Percentiles rank a stretch among this genome's conserved stretches.
Conservation (phyloP, 208 protist species). For the Wallacemonas sp. region DNA sequence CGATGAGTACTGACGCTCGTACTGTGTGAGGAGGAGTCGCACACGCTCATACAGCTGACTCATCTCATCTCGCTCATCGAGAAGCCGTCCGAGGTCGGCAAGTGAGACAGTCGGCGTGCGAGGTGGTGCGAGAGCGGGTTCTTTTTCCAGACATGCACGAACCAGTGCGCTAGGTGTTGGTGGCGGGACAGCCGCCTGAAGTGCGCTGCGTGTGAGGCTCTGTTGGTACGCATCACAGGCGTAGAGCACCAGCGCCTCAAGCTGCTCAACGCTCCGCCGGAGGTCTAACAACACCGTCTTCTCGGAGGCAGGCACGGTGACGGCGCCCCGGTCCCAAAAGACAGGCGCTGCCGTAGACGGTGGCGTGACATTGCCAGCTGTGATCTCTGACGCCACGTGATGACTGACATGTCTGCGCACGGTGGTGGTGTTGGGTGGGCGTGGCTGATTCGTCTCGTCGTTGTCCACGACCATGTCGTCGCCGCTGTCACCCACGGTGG, state of each 20-base stretch:
- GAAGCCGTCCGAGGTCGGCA: constrained; percentile 46
- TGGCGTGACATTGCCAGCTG: too few relatives aligned
- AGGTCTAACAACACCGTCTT: constrained; percentile 22
- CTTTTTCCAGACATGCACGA: background rate
- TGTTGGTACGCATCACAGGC: constrained; percentile 38
- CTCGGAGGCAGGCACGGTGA: constrained; percentile 20
- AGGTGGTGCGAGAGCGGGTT: background rate
- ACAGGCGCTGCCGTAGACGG: background rate
- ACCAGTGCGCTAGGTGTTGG: background rate
- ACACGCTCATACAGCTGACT: constrained; percentile 33
- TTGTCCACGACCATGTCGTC: too few relatives aligned
- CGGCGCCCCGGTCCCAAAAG: constrained; percentile 19
- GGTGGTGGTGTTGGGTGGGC: too few relatives aligned
- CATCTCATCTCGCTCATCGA: constrained; percentile 69
- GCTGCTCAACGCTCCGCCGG: constrained; percentile 45
- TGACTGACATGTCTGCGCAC: too few relatives aligned
- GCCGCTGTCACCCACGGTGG: too few relatives aligned
- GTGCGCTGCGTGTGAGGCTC: constrained; percentile 20
- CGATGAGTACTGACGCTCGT: background rate
- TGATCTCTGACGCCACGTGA: too few relatives aligned
- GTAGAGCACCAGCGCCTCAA: constrained; percentile 40
- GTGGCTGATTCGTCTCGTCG: too few relatives aligned
- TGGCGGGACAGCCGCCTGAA: background rate
- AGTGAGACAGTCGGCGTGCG: constrained; percentile 31
- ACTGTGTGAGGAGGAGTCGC: background rate